These are phyloP conservation scores for Lipomyces yamanashiensis DNA, from an alignment of 805 yeast genomes.

Conservation along the genomic window DNA sequence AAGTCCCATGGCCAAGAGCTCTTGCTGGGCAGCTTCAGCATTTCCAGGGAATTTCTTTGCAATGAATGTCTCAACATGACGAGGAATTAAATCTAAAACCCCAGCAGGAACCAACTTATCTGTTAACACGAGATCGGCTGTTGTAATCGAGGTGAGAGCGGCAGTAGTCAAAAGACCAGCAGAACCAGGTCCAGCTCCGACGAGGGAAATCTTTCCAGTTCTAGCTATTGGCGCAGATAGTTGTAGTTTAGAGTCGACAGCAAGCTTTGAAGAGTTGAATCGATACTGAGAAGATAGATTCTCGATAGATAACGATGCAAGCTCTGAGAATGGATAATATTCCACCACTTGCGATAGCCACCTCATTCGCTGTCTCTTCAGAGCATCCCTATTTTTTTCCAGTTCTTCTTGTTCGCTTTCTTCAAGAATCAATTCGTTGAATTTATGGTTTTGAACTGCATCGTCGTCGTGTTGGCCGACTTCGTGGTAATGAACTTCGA, in stretches of 20 bases:
- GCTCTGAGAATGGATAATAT: constrained; percentile 75
- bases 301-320: constrained; percentile 63
- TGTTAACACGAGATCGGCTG: constrained; percentile 84
- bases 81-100: constrained; percentile 81
- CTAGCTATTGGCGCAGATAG: background rate
- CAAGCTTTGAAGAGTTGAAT: background rate
- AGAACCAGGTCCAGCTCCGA: constrained; percentile 95
- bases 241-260: background rate
- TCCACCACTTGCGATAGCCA: constrained; percentile 92
- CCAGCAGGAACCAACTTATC: constrained; percentile 92
- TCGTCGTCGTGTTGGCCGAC: constrained; percentile 72
- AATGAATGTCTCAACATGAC: constrained; percentile 72
- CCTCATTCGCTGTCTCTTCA: constrained; percentile 59
- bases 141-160: constrained; percentile 76
- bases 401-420: constrained; percentile 47
- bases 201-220: constrained; percentile 54
- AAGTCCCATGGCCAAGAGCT: constrained; percentile 74
- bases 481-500: constrained; percentile 30
- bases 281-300: constrained; percentile 57
- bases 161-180: constrained; percentile 80
- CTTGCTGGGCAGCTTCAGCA: constrained; percentile 91
- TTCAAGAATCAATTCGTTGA: constrained; percentile 67
- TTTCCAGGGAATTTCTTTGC: constrained; percentile 97
- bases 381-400: constrained; percentile 40
- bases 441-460: constrained; percentile 59